These are phyloP conservation scores for Entomophthora muscae DNA, from an alignment of 371 early-diverging fungal genomes.

Conservation along the genomic window DNA sequence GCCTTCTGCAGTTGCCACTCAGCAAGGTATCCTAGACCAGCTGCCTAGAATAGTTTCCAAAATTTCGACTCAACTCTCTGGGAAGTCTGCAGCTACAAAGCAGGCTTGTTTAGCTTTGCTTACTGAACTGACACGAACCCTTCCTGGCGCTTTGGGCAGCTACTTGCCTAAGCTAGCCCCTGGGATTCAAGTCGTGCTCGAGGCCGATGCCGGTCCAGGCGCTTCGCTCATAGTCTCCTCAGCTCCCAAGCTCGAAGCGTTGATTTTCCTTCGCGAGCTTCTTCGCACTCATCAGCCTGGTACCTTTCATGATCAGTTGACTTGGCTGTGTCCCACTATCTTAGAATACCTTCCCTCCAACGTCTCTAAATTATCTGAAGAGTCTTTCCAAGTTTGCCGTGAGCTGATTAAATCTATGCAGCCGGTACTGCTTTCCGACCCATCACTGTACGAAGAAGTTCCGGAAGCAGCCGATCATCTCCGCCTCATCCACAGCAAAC, in stretches of 20 bases:
- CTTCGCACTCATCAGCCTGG: conserved; percentile 38
- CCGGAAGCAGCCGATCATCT: neutral
- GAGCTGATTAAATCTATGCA: conserved; percentile 58
- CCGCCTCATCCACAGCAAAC: conserved; percentile 9
- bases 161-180: conserved; percentile 46
- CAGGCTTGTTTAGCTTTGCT: conserved; percentile 57
- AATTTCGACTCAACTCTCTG: conserved; percentile 43
- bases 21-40: conserved; percentile 27
- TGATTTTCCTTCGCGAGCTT: conserved; percentile 48
- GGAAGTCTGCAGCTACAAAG: conserved; percentile 56
- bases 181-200: conserved; percentile 44
- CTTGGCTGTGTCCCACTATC: conserved; percentile 38
- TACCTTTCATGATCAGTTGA: conserved; percentile 32
- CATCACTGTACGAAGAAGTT: neutral
- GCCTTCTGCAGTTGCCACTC: conserved; percentile 12
- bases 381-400: conserved; percentile 47
- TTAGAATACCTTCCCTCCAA: conserved; percentile 40
- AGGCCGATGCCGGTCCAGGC: conserved; percentile 19
- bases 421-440: conserved; percentile 21
- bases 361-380: conserved; percentile 68
- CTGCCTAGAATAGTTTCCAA: conserved; percentile 45
- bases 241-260: conserved; percentile 66
- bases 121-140: conserved; percentile 43
- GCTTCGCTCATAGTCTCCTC: conserved; percentile 45
- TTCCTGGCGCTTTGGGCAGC: conserved; percentile 50